Base-by-base conservation (phyloP, 257 asterid species). In the Ehretia macrophylla region DNA sequence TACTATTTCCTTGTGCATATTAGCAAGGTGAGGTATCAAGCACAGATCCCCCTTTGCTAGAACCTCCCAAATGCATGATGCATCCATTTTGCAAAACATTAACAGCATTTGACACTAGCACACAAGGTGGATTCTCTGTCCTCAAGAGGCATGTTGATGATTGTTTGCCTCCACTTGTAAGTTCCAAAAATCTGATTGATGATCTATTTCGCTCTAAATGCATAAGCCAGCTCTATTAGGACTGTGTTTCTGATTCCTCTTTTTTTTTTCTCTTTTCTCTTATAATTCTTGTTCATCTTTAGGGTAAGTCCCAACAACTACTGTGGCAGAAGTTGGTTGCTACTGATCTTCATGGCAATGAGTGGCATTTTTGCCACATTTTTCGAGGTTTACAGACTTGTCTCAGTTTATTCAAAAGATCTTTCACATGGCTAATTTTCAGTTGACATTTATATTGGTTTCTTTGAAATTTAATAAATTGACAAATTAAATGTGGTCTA, bases 221-320 rank as follows among this genome's bases (percentile, higher is more conserved):
- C 50, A 11, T 14, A 12, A 12, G 16, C 42, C 44, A 18, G 23
- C 46, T 63, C 8, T 20, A 8, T 48, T n/a, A n/a, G n/a, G n/a
- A n/a, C n/a, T n/a, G n/a, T 22, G 35, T 38, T 54, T 40, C 32
- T 45, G 57, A 27, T 47, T 13, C 35, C 27, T 19, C 54, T 5
- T 37, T n/a, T 32, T 47, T 17, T 45, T 55, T 38, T 51, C 56
- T 40, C 51, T 42, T 59, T 14, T 19, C 13, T n/a, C 58, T 56
- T 59, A 17, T 47, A 19, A 17, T 23, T 40, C 50, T 32, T 62
- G 11, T 68, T 56, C 61, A 17, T 63, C 52, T 59, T 72, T 77
- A 85, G 94, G 94, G 80, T 72, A 82, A 80, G 94, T 67, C 90
- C 63, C 90, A 78, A 67, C 90, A 80, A 71, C 90, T 87, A 54